Evolutionary conservation across 2,329 filamentous ascomycete species (phyloP).

Genomic region (Shiraia sp.): DNA sequence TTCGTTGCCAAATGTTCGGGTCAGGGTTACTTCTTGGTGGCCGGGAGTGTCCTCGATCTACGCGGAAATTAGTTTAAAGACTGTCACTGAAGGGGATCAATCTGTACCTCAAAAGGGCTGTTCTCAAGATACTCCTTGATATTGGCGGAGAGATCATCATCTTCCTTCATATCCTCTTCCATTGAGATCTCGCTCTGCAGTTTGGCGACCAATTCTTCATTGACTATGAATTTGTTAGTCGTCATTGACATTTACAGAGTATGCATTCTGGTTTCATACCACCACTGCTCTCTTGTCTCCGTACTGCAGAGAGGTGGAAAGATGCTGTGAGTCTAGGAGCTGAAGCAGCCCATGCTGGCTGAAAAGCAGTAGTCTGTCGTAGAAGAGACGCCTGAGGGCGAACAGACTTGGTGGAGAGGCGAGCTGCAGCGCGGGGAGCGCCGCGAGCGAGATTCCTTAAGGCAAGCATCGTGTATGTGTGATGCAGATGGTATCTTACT

Average conservation of each 20-base stretch:
- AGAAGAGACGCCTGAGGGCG: slow-evolving; percentile 42
- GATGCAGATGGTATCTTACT: slow-evolving; percentile 1
- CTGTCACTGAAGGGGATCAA: neutral
- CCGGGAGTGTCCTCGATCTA: slow-evolving; percentile 75
- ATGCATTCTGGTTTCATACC: neutral
- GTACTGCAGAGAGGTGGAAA: slow-evolving; percentile 49
- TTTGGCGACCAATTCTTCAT: slow-evolving; percentile 83
- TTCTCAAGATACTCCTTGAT: slow-evolving; percentile 89
- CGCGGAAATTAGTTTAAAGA: slow-evolving; percentile 5
- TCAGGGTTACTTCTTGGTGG: slow-evolving; percentile 84
- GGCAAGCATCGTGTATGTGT: slow-evolving; percentile 47
- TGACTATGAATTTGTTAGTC: slow-evolving; percentile 43
- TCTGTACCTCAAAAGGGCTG: slow-evolving; percentile 73
- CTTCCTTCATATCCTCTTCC: slow-evolving; percentile 78
- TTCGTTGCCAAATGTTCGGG: slow-evolving; percentile 83
- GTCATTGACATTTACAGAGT: too few relatives aligned
- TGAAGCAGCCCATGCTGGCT: slow-evolving; percentile 38
- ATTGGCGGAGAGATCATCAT: slow-evolving; percentile 72
- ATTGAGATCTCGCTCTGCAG: slow-evolving; percentile 63
- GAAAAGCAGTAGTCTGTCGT: slow-evolving; percentile 38
- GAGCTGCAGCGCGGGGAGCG: slow-evolving; percentile 48
- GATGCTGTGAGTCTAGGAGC: slow-evolving; percentile 41
- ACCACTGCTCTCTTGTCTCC: slow-evolving; percentile 42
- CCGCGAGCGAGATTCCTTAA: slow-evolving; percentile 51
- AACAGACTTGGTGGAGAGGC: slow-evolving; percentile 44